Evolutionary conservation across 495 filamentous ascomycete genomes (phyloP).

Genomic region (Hamigera avellanea): DNA sequence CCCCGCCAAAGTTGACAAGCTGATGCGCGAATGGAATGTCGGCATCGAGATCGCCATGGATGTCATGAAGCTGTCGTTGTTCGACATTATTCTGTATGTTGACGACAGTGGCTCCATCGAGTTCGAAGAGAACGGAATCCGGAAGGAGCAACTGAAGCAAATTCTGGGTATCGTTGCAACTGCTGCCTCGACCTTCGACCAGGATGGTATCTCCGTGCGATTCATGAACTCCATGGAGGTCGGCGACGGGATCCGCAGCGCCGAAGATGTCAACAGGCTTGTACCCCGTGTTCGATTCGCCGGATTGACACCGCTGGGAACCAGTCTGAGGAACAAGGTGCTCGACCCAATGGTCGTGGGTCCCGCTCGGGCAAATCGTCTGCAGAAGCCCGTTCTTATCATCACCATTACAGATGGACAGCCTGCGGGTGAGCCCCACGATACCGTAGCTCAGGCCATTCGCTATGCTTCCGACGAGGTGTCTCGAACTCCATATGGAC

Average conservation of each 20-base stretch:
- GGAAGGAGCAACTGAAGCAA: constrained; percentile 52
- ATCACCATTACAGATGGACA: constrained; percentile 65
- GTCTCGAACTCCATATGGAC: constrained; percentile 32
- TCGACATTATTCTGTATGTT: constrained; percentile 57
- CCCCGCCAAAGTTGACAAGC: constrained; percentile 35
- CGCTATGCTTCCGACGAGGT: constrained; percentile 35
- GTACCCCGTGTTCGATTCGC: constrained; percentile 48
- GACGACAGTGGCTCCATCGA: constrained; percentile 65
- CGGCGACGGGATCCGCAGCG: constrained; percentile 43
- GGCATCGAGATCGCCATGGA: constrained; percentile 53
- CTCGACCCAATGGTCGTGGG: constrained; percentile 46
- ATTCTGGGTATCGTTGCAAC: constrained; percentile 51
- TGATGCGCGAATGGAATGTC: constrained; percentile 45
- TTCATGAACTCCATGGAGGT: constrained; percentile 53
- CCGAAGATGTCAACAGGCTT: constrained; percentile 46
- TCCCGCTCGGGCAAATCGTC: constrained; percentile 33
- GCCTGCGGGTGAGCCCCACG: constrained; percentile 42
- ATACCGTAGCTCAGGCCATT: constrained; percentile 40
- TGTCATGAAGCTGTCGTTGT: constrained; percentile 54
- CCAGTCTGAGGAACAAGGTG: constrained; percentile 48
- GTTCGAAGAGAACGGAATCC: constrained; percentile 53
- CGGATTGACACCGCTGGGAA: constrained; percentile 59
- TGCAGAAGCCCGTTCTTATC: constrained; percentile 55
- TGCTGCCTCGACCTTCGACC: constrained; percentile 56
- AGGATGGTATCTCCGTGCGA: constrained; percentile 56